Evolutionary conservation across 2,329 filamentous ascomycete species (phyloP), one percentile per base, ranked within the genome.

Genomic region (Gaeumannomyces tritici): DNA sequence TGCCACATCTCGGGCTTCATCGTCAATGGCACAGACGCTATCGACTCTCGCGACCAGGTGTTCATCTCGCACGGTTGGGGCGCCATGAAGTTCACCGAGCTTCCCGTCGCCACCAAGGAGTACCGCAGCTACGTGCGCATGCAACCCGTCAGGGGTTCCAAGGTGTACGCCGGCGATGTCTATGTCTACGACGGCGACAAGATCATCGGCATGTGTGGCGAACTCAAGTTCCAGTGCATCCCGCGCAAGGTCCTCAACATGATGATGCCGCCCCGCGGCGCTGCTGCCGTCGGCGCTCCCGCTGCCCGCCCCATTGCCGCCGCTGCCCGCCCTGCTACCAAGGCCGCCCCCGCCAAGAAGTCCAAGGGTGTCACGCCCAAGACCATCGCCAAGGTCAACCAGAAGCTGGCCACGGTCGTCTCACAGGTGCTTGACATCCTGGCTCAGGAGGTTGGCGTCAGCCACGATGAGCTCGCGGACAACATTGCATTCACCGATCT

Each of bases 201-300:
- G 61, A 74, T 83, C 51, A 77, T 83, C 2, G 80, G 77, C 55
- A 69, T 82, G 11, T 70, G 73, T 42, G 75, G 79, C 61, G 84
- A 86, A 60, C 79, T 89, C 67, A 86, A 85, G 73, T 89, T 89
- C 77, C 83, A 85, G 71, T 79, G 83, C 67, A 87, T 89, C 62
- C 86, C 87, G 47, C 85, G 87, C 68, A 82, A 83, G 68, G 78
- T 87, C 28, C 77, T 89, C 64, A 87, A 88, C 76, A 81, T 85
- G 67, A 82, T 90, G 72, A 75, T 90, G 65, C 86, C 87, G 62
- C 86, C 86, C 1, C 77, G 80, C 31, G 83, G 82, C 58, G 72
- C 74, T 27, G 73, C 75, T 55, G 70, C 73, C 35, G 69, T 76
- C 55, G 66, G 72, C 28, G 67, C 73, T 7, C 69, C 76, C 28